Base-by-base conservation (phyloP, 1,284 basidiomycete genomes). In the Heterobasidion annosum region DNA sequence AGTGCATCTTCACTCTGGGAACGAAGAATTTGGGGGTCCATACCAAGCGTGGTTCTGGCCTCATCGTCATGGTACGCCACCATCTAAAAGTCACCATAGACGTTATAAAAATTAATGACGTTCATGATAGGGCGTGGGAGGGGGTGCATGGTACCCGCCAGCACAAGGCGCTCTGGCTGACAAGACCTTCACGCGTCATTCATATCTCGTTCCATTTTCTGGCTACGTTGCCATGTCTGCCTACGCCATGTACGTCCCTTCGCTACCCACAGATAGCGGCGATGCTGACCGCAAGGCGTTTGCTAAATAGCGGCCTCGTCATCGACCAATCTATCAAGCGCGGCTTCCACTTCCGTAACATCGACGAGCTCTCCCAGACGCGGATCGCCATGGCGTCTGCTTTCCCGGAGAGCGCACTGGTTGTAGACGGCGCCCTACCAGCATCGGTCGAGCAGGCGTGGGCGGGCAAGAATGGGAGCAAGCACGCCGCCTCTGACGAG, bases 101-200 rank as follows among this genome's bases (percentile, higher is more conserved):
- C 37, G 0, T 5, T 12, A 7, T n/a, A 2, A 10, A 40, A n/a
- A 9, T 3, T 10, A n/a, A 40, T 12, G 2, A 2, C n/a, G 37
- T 10, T 40, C 12, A 40, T n/a, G 60, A 6, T 16, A 77, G 75
- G 85, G 83, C 58, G 83, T 88, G 44, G 82, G 81, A 55, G 86
- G 87, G 52, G 88, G 87, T 54, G 87, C 87, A 18, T 86, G 84
- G 77, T 88, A 82, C 68, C 87, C 88, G 1, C 74, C 83, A 0
- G 81, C 85, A 10, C 86, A 90, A 62, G 88, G 78, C 33, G 76
- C 78, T 8, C 70, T 91, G 52, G 84, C 84, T 10, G 84, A 90
- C 64, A 63, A 63, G 59, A 63, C 71, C 57, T 76, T 70, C 60
- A 78, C 77, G 52, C 67, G 73, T 48, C 70, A 70, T 54, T 85